These are phyloP conservation scores for Aethionema arabicum DNA, from an alignment of 345 rosid species.

Conservation along the genomic window DNA sequence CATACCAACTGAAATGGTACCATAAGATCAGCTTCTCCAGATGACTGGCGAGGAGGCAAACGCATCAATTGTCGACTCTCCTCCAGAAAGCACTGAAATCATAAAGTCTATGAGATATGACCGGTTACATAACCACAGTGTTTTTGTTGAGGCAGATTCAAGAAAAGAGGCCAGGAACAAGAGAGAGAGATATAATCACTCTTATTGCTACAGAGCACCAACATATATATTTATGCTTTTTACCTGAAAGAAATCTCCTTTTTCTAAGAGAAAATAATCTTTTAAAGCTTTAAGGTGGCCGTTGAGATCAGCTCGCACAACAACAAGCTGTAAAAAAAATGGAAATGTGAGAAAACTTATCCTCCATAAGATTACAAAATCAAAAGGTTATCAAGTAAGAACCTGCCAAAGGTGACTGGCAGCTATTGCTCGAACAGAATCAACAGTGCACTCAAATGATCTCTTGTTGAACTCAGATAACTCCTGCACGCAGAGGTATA, in stretches of 20 bases:
- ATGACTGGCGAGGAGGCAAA: conserved; percentile 91
- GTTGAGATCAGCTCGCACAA: conserved; percentile 85
- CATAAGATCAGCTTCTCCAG: conserved; percentile 98
- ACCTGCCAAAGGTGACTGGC: conserved; percentile 99
- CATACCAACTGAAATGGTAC: conserved; percentile 95
- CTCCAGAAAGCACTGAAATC: conserved; percentile 86
- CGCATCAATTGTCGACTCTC: conserved; percentile 95
- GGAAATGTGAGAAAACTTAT: conserved; percentile 16
- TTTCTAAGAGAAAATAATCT: conserved; percentile 93
- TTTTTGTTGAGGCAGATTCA: conserved; percentile 1
- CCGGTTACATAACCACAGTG: conserved; percentile 16
- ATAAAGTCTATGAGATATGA: conserved; percentile 19
- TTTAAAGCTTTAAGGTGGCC: conserved; percentile 96
- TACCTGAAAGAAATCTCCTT: conserved; percentile 99
- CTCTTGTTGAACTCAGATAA: conserved; percentile 92
- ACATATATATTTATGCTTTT: background rate
- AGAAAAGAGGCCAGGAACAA: conserved; percentile 10
- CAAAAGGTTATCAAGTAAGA: conserved; percentile 31
- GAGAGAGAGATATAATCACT: conserved; percentile 6
- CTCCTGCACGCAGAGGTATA: conserved; percentile 51
- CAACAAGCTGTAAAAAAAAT: conserved; percentile 72
- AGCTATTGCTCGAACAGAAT: conserved; percentile 87
- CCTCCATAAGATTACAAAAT: conserved; percentile 14
- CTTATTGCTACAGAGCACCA: background rate
- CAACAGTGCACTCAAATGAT: conserved; percentile 79